phyloP scores from a whole-genome alignment of 352 stramenopile species.

The Phytophthora quininea region DNA sequence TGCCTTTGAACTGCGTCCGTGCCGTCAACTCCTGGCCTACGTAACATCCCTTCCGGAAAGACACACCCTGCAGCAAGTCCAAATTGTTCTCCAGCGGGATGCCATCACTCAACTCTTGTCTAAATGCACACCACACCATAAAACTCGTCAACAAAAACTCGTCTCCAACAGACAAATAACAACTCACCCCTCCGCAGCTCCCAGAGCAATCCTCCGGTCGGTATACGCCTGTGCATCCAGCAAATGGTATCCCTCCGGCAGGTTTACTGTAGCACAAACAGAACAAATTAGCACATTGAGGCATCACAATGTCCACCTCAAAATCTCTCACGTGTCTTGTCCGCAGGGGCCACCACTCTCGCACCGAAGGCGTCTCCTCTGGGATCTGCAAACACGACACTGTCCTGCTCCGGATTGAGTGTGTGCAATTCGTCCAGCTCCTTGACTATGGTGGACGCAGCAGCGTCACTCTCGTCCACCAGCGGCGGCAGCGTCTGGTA shows the following conservation, averaged over 20 bases:
- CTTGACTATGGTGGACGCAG: slow-evolving; percentile 13
- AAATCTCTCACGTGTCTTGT: slow-evolving; percentile 25
- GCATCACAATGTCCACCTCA: slow-evolving; percentile 9
- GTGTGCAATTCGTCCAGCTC: slow-evolving; percentile 26
- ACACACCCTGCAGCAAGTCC: slow-evolving; percentile 90
- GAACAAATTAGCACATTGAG: slow-evolving; percentile 8
- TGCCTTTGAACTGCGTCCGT: slow-evolving; percentile 93
- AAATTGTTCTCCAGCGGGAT: slow-evolving; percentile 95
- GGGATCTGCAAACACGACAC: slow-evolving; percentile 65
- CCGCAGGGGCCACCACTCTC: slow-evolving; percentile 55
- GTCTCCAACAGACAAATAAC: neutral
- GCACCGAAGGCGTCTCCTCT: slow-evolving; percentile 70
- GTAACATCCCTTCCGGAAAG: slow-evolving; percentile 96
- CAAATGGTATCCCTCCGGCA: slow-evolving; percentile 48
- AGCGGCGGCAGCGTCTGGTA: slow-evolving; percentile 58
- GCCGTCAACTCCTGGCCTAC: slow-evolving; percentile 95
- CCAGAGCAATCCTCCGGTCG: slow-evolving; percentile 72
- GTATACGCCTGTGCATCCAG: slow-evolving; percentile 54
- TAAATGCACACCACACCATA: slow-evolving; percentile 17
- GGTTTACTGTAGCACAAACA: slow-evolving; percentile 46
- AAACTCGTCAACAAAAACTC: slow-evolving; percentile 11
- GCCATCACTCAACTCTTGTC: slow-evolving; percentile 73
- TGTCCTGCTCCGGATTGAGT: slow-evolving; percentile 46
- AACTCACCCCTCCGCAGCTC: slow-evolving; percentile 74
- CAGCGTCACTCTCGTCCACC: slow-evolving; percentile 37